Conservation (phyloP, 306 rosid genomes). For the Rosa lucieae region DNA sequence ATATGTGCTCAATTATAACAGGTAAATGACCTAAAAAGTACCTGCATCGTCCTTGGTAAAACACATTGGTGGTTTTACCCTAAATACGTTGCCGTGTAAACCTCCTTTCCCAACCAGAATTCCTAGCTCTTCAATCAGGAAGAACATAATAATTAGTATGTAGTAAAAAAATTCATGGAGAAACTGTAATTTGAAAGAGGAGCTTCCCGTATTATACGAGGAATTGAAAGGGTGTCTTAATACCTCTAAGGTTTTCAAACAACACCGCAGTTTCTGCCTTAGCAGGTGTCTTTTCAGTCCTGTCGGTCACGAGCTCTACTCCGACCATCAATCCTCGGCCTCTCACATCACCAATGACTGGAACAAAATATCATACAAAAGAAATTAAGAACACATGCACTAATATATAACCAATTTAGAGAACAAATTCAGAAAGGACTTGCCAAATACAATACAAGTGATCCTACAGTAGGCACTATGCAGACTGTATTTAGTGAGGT, state of each 20-base stretch:
- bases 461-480: neutral
- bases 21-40: conserved; percentile 15
- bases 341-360: conserved; percentile 86
- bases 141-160: conserved; percentile 27
- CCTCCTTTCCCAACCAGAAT: conserved; percentile 89
- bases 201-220: neutral
- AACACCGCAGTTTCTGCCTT: conserved; percentile 71
- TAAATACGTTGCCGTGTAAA: conserved; percentile 78
- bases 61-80: conserved; percentile 95
- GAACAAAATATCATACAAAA: conserved; percentile 23
- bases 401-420: neutral
- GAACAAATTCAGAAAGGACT: neutral
- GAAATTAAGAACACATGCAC: neutral
- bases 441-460: neutral
- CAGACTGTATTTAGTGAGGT: neutral
- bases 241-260: conserved; percentile 89
- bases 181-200: neutral
- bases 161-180: neutral
- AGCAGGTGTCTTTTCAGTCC: conserved; percentile 68
- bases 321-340: conserved; percentile 92
- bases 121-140: conserved; percentile 65
- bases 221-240: neutral
- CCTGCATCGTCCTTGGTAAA: conserved; percentile 90
- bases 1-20: neutral
- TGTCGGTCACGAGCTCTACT: conserved; percentile 66